phyloP scores from a whole-genome alignment of 257 asterid species.

The Petunia axillaris region DNA sequence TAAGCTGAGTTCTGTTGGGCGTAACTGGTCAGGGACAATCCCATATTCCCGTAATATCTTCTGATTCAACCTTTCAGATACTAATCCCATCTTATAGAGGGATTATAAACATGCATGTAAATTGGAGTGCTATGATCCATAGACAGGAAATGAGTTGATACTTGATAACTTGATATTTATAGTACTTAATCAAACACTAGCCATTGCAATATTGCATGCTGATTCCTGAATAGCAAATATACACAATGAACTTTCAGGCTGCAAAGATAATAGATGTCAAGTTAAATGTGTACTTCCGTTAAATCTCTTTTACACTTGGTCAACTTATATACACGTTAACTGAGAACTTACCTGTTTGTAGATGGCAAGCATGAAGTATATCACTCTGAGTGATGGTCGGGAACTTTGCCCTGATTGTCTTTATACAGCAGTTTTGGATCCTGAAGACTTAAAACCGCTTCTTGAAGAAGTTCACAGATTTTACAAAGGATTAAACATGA shows the following conservation, averaged over 20 bases:
- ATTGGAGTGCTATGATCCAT: not conserved
- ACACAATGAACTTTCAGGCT: not conserved
- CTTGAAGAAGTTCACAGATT: conserved; percentile 20
- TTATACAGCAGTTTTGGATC: conserved; percentile 26
- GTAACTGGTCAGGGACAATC: no score
- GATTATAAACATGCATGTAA: not conserved
- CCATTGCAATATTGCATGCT: not conserved
- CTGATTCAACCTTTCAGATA: not conserved
- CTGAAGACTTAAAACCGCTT: conserved; percentile 24
- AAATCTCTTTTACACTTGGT: not conserved
- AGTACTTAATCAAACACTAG: not conserved
- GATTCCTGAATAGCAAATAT: no score
- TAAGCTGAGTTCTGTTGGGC: not conserved
- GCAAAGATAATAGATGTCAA: not conserved
- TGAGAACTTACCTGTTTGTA: conserved; percentile 17
- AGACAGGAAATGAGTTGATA: not conserved
- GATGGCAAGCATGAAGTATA: conserved; percentile 15
- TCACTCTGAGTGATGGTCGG: conserved; percentile 26
- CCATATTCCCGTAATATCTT: not conserved
- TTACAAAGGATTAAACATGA: conserved; percentile 24
- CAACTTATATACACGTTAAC: not conserved
- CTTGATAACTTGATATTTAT: no score
- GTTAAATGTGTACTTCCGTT: not conserved
- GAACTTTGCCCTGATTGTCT: conserved; percentile 26
- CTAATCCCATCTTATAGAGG: not conserved